Base-by-base conservation (phyloP, 2,329 filamentous ascomycete species). In the Bisporella sp. region DNA sequence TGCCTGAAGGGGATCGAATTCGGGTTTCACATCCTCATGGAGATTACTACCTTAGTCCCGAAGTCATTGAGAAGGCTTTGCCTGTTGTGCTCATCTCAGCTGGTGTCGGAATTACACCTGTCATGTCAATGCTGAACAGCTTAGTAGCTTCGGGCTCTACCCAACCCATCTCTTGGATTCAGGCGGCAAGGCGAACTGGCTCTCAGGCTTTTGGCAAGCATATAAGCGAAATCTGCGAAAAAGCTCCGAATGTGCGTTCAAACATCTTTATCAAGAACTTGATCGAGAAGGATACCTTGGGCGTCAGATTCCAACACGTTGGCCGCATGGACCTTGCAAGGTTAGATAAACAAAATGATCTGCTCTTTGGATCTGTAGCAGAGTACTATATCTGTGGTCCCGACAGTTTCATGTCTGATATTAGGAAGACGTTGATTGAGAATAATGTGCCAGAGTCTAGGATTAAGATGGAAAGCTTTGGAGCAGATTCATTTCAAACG, bases 81-180 rank as follows among this genome's bases (percentile, higher is more conserved):
- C 84, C 84, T 5, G 66, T 85, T 0, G 82, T 85, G 1, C 71
- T 89, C 41, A 71, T 88, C 44, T 84, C 82, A 0, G 82, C 81
- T 1, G 85, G 85, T 21, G 82, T 88, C 5, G 85, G 85, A 28
- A 72, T 84, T 46, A 86, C 84, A 5, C 82, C 82, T 31, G 71
- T 87, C 68, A 69, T 82, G 52, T 73, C 80, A 41, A 87, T 89
- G 49, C 72, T 88, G 53, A 79, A 84, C 62, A 72, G 73, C 5
- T 65, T 82, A 5, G 49, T 62, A 31, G 54, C 65, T 5, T 60
- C 59, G 2, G 52, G 59, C 11, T 66, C 67, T 1, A 57, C 61
- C 28, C 67, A 78, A 45, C 76, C 73, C 6, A 72, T 87, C 35
- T 77, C 75, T 8, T 86, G 82, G 75, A 72, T 87, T 50, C 83